A percentile compares a stretch with the other conserved stretches of the same genome.
These are phyloP conservation scores for Trichoderma sp. DNA, from an alignment of 2,329 filamentous ascomycete species.

Conservation along the genomic window DNA sequence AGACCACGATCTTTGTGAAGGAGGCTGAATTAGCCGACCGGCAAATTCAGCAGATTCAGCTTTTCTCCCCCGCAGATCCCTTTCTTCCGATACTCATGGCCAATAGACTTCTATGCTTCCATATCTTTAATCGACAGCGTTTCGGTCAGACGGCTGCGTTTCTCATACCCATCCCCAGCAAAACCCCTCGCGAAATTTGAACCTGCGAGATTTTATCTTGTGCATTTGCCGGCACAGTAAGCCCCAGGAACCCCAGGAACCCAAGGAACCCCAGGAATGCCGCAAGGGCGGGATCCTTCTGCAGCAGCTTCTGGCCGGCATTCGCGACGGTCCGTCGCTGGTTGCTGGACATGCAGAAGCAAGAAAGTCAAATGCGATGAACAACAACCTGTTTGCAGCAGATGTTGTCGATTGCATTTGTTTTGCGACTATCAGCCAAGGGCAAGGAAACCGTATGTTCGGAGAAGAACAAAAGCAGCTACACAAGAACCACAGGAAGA, in stretches of 20 bases:
- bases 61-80: background rate
- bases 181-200: background rate
- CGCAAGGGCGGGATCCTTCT: background rate
- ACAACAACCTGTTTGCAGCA: background rate
- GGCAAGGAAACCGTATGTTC: background rate
- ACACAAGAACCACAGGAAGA: background rate
- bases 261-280: background rate
- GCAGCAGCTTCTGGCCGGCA: background rate
- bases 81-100: background rate
- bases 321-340: background rate
- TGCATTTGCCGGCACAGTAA: background rate
- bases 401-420: background rate
- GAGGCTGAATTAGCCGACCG: background rate
- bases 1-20: background rate
- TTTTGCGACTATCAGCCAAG: background rate
- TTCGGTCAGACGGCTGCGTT: background rate
- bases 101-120: background rate
- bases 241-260: too few relatives aligned
- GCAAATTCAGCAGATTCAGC: background rate
- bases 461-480: background rate
- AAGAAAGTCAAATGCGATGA: background rate
- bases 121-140: background rate
- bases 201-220: background rate
- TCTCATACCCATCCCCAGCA: background rate
- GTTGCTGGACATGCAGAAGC: background rate